Evolutionary conservation across 345 rosid species (phyloP).

Genomic region (Hirschfeldia incana): DNA sequence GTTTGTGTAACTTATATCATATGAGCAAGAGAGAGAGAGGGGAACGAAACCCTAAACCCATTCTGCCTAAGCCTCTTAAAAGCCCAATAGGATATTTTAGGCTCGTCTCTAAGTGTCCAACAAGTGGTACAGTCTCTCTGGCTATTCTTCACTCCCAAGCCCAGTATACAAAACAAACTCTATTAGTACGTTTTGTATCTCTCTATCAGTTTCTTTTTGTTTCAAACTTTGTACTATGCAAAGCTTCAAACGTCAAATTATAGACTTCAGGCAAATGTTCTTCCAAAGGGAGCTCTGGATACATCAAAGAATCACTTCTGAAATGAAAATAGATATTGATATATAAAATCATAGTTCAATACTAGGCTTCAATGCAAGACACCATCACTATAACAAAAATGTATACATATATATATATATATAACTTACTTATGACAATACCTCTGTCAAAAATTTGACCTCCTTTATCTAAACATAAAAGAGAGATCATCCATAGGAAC

Average conservation of each 20-base stretch:
- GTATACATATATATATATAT: not conserved
- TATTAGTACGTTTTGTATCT: too few relatives aligned
- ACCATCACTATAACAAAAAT: not conserved
- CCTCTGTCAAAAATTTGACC: not conserved
- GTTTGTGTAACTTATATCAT: not conserved
- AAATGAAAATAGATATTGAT: not conserved
- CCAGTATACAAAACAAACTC: not conserved
- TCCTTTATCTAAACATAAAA: slow-evolving; percentile 31
- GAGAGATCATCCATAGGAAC: not conserved
- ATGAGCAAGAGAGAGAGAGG: not conserved
- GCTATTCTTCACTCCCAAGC: not conserved
- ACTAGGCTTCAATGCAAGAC: slow-evolving; percentile 1
- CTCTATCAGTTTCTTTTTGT: not conserved
- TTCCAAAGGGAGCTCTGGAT: not conserved
- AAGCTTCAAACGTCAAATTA: not conserved
- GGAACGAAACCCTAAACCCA: slow-evolving; percentile 12
- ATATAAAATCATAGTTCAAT: not conserved
- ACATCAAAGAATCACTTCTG: not conserved
- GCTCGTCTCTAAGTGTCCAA: not conserved
- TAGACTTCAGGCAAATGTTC: not conserved
- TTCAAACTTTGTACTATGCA: not conserved
- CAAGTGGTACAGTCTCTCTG: not conserved
- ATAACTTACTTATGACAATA: slow-evolving; percentile 22
- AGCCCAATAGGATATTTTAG: slow-evolving; percentile 2
- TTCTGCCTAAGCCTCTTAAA: not conserved